Evolutionary conservation across 2,329 filamentous ascomycete genomes (phyloP), one percentile per base, ranked within the genome.

Genomic region (Botrytis porri): DNA sequence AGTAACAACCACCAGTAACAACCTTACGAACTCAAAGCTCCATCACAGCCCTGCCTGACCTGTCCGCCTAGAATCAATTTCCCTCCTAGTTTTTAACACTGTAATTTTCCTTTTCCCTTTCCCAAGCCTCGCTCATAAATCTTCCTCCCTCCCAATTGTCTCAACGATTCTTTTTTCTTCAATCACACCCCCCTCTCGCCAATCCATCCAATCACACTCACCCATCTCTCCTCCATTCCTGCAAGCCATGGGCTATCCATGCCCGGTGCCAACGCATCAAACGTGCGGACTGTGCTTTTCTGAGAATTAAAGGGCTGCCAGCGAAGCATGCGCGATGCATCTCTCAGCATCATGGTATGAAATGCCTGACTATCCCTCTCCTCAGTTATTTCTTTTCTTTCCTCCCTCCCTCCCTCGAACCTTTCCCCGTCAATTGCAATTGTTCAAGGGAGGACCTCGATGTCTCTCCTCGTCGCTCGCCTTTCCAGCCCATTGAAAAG

Each of bases 261-360:
- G 63, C 41, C 29, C 41, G 76, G 71, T 79, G 77, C 76, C 77
- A 79, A 74, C 77, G 76, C 77, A 79, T 79, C 78, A 75, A 76
- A 74, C 67, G 74, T 77, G 71, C 75, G 67, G 69, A 73, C 74
- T 70, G 51, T 72, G 70, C 71, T 67, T 67, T 54, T 22, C 18
- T 54, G 20, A 37, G 35, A 35, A 35, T 18, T 51, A 54, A 54
- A 54, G 64, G 48, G 37, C 61, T 71, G 45, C 69, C 64, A 65
- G 64, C 75, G 25, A 67, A 39, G 69, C 69, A 70, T 43, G 64
- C 69, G 66, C 41, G 61, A 64, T 41, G 66, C 66, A 59, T 54
- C 18, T 69, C 14, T 29, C 41, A 16, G 48, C 37, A 20, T 69
- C 12, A 41, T 69, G 4, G 20, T 69, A 54, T 48, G 57, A 61